Percentiles rank a stretch among this genome's conserved stretches.
Conservation (phyloP, 441 rosid genomes). For the Populus hybrid region DNA sequence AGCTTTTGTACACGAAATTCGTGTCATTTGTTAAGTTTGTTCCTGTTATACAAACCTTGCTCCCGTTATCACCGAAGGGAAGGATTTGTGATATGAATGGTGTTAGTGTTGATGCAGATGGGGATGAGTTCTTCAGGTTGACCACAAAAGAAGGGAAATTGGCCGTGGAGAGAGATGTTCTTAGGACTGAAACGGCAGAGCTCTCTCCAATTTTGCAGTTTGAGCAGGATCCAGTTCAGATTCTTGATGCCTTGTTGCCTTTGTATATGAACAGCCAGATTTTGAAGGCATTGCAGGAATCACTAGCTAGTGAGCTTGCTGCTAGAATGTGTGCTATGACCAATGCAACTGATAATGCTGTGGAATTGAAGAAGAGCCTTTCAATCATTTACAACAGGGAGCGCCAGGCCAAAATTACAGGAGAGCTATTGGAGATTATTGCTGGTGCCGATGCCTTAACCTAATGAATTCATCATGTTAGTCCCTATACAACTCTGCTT, state of each 20-base stretch:
- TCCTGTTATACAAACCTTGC: conserved; percentile 69
- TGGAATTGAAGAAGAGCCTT: conserved; percentile 57
- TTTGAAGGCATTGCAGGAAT: conserved; percentile 83
- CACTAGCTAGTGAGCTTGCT: conserved; percentile 76
- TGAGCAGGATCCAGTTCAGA: conserved; percentile 88
- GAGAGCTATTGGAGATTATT: conserved; percentile 78
- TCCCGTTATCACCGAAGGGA: conserved; percentile 68
- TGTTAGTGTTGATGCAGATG: conserved; percentile 67
- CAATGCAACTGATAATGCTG: conserved; percentile 70
- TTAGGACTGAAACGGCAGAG: conserved; percentile 32
- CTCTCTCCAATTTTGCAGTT: conserved; percentile 64
- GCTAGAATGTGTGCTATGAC: conserved; percentile 93
- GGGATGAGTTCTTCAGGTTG: conserved; percentile 68
- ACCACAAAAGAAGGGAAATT: conserved; percentile 73
- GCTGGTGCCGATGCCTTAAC: conserved; percentile 70
- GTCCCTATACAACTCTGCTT: neutral
- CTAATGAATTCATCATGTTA: conserved; percentile 15
- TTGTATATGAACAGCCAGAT: conserved; percentile 79
- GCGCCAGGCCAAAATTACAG: conserved; percentile 84
- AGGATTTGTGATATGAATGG: conserved; percentile 70
- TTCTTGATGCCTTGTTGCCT: conserved; percentile 85
- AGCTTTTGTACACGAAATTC: conserved; percentile 78
- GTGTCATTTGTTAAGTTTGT: conserved; percentile 65
- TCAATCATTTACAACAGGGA: conserved; percentile 57
- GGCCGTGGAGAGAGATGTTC: conserved; percentile 55